A percentile compares a stretch with the other conserved stretches of the same genome.
Evolutionary conservation across 2,329 filamentous ascomycete genomes (phyloP).

Genomic region (Atkinsonella hypoxylon): DNA sequence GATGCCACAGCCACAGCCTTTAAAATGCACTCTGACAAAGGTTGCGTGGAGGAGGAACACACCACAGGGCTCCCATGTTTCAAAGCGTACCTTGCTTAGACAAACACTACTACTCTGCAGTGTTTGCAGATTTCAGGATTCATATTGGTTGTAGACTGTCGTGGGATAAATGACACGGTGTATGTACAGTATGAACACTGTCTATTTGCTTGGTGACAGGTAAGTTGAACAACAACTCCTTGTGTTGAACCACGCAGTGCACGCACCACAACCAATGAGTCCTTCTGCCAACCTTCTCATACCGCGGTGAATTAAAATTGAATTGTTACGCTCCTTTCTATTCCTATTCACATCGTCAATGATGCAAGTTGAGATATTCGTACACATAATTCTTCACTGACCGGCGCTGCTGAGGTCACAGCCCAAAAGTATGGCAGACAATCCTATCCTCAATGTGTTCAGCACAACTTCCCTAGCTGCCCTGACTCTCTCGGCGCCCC

Average conservation of each 20-base stretch:
- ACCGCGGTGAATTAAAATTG: neutral
- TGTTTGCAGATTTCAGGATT: neutral
- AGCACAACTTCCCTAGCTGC: slow-evolving; percentile 1
- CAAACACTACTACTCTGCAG: too few relatives aligned
- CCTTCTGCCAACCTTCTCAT: neutral
- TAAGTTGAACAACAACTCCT: neutral
- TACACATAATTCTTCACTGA: neutral
- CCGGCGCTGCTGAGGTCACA: neutral
- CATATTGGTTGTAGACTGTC: neutral
- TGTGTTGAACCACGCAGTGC: neutral
- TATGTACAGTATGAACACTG: neutral
- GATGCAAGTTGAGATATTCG: too few relatives aligned
- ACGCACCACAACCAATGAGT: too few relatives aligned
- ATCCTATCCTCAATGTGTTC: neutral
- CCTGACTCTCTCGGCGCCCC: slow-evolving; percentile 5
- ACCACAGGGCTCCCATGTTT: too few relatives aligned
- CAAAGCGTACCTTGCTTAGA: too few relatives aligned
- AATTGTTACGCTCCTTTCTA: neutral
- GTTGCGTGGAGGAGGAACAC: too few relatives aligned
- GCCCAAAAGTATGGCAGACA: neutral
- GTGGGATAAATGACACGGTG: neutral
- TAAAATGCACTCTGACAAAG: too few relatives aligned
- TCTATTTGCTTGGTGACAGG: neutral
- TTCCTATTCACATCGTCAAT: neutral
- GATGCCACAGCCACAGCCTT: too few relatives aligned